Base-by-base conservation (phyloP, 148 eudicot species). In the Amaranthus cruentus region DNA sequence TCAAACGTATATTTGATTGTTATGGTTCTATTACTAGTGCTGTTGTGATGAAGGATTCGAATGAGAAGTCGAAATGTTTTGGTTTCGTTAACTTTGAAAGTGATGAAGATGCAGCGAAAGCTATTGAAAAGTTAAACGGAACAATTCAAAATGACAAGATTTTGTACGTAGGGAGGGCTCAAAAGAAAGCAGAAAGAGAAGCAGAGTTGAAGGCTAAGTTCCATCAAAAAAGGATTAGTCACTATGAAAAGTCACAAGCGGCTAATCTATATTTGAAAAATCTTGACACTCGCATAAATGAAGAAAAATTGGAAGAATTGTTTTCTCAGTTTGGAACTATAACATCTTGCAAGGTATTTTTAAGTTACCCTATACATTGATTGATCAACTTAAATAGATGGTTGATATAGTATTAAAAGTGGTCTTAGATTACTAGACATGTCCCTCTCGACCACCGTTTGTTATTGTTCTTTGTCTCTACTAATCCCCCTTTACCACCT, bases 111-210 rank as follows among this genome's bases (percentile, higher is more conserved):
- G 91, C 91, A 21, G 86, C 80, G 55, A 73, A 78, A 58, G 88
- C 91, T 6, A 86, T 87, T 63, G 86, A 87, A 77, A 78, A 71
- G 12, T 15, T 90, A 78, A 90, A 90, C 50, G 91, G 85, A 8
- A 69, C 73, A 0, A 58, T 74, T 6, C 67, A 73, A 43, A 86
- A 80, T 65, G 87, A 86, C 5, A 90, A 83, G 46, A 78, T 75
- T 56, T 78, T 84, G 81, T 90, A 72, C 67, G 94, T 88, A 9
- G 95, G 88, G 9, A 90, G 80, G 72, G 93, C 93, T 70, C 89
- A 85, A 72, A 85, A 78, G 75, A 87, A 84, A 74, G 62, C 72
- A 6, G 93, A 89, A 52, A 81, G 94, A 48, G 88, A 83, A 47
- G 87, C 83, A 6, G 87, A 86, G n/a, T 69, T 86, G 73, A 87